phyloP scores from a whole-genome alignment of 768 basidiomycete species.

The Stropharia rugosoannulata region DNA sequence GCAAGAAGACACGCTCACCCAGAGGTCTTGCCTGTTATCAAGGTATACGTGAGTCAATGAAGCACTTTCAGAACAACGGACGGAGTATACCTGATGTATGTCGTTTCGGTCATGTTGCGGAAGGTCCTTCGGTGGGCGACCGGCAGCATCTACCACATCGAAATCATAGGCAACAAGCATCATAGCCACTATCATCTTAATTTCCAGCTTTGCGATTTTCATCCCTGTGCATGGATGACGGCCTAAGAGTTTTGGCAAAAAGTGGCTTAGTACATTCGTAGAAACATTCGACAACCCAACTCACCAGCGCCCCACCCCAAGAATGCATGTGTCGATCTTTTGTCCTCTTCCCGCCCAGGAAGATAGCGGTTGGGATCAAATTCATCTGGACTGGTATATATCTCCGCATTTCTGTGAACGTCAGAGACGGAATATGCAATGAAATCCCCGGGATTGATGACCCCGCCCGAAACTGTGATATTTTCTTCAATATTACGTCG shows the following conservation, averaged over 20 bases:
- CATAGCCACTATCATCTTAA: slow-evolving; percentile 33
- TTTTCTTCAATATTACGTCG: slow-evolving; percentile 36
- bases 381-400: slow-evolving; percentile 32
- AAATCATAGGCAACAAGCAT: slow-evolving; percentile 32
- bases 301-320: slow-evolving; percentile 42
- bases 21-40: not conserved
- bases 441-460: slow-evolving; percentile 33
- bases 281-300: not conserved
- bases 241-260: slow-evolving; percentile 19
- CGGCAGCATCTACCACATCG: slow-evolving; percentile 30
- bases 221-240: slow-evolving; percentile 40
- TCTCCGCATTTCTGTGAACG: slow-evolving; percentile 32
- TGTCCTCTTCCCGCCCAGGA: slow-evolving; percentile 33
- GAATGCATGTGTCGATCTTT: slow-evolving; percentile 28
- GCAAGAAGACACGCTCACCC: slow-evolving; percentile 1
- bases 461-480: slow-evolving; percentile 23
- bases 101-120: slow-evolving; percentile 33
- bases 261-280: not conserved
- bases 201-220: slow-evolving; percentile 39
- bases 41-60: not conserved
- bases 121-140: slow-evolving; percentile 18
- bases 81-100: slow-evolving; percentile 26
- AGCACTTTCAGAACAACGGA: not conserved
- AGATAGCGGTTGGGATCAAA: slow-evolving; percentile 37
- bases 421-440: slow-evolving; percentile 33